Conservation (phyloP, 2,329 filamentous ascomycete genomes). For the Monosporascus cannonballus region DNA sequence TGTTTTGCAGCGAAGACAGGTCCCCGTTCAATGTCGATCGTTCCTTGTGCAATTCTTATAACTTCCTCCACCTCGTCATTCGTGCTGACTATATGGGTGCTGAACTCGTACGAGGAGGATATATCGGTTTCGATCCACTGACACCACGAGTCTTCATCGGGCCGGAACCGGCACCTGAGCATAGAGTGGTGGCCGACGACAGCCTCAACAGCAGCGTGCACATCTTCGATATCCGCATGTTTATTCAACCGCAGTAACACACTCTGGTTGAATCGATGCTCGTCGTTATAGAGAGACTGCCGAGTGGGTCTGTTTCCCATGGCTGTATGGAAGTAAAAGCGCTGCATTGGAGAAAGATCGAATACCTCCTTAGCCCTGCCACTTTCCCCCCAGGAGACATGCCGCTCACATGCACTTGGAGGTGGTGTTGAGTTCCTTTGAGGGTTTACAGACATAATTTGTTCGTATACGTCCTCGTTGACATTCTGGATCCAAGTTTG, state of each 20-base stretch:
- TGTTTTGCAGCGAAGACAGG: constrained; percentile 46
- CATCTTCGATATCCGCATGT: constrained; percentile 33
- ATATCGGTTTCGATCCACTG: constrained; percentile 37
- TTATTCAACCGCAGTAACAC: constrained; percentile 40
- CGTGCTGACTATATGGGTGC: constrained; percentile 33
- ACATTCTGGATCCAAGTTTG: constrained; percentile 51
- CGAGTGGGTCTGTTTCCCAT: constrained; percentile 31
- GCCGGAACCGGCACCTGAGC: constrained; percentile 41
- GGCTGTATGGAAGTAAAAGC: constrained; percentile 43
- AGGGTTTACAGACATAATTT: constrained; percentile 37
- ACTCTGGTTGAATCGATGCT: constrained; percentile 46
- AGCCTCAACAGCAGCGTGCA: constrained; percentile 42
- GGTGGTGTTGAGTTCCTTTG: constrained; percentile 30
- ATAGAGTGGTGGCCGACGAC: constrained; percentile 45
- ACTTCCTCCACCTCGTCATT: constrained; percentile 35
- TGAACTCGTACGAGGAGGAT: constrained; percentile 37
- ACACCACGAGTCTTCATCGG: constrained; percentile 35
- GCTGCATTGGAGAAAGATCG: constrained; percentile 47
- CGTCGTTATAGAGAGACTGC: constrained; percentile 25
- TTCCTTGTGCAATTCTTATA: constrained; percentile 34
- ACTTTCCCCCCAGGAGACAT: constrained; percentile 25
- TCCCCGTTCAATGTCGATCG: constrained; percentile 42
- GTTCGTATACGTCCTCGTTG: constrained; percentile 38
- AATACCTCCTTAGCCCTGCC: constrained; percentile 33
- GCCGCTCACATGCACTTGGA: constrained; percentile 30